Evolutionary conservation across 1,139 yeast species (phyloP), one percentile per base, ranked within the genome.

Genomic region (Magnusiomyces magnusii): DNA sequence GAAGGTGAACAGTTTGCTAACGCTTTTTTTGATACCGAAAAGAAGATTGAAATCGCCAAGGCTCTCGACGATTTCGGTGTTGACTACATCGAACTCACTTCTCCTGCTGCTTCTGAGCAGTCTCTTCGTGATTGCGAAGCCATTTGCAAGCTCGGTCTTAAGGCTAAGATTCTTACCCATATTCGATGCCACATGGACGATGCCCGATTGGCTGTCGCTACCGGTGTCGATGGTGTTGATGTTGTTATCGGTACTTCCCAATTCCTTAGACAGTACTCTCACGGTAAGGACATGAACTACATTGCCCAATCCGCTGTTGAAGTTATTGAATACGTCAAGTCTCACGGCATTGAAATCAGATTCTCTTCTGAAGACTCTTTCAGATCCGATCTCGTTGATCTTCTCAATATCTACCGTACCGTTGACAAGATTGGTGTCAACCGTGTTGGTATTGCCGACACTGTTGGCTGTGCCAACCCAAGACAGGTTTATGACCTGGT

Each of bases 1-100:
- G 99, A 93, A 76, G 98, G 99, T 73, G 99, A 93, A 77, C 99
- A 93, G 75, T 93, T 93, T 73, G 97, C 98, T 70, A 93, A 92
- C 72, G 97, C 99, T 13, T 93, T 92, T 75, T 93, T 93, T 78
- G 79, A 85, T 68, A 91, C 98, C 54, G 98, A 88, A 72, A 93
- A 90, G 80, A 93, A 93, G 80, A 92, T 93, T 66, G 97, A 92
- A 75, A 93, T 93, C 65, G 99, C 99, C 69, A 92, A 87, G 80
- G 98, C 98, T 21, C 79, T 93, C 64, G 98, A 92, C 73, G 98
- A 92, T 70, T 93, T 93, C 71, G 99, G 99, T 68, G 98, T 91
- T 58, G 99, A 93, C 76, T 93, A 93, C 78, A 93, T 93, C 67
- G 99, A 93, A 77, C 81, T 93, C 72, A 93, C 98, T 39, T 91